Percentiles rank a stretch among this genome's conserved stretches.
These are phyloP conservation scores for Trichosporon faecale DNA, from an alignment of 1,284 basidiomycete species.

Conservation along the genomic window DNA sequence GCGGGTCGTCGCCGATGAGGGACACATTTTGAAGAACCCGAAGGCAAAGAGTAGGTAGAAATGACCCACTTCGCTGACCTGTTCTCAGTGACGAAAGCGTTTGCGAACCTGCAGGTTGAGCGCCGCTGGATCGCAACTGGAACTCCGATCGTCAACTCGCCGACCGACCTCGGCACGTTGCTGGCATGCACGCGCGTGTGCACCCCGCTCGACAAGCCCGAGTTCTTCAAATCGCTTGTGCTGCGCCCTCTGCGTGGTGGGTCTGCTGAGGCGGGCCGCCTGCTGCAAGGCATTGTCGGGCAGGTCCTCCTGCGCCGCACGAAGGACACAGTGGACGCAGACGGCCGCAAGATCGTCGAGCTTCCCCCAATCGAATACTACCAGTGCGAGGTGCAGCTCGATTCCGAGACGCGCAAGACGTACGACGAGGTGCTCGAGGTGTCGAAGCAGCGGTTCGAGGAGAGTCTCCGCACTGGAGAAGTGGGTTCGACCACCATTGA, in stretches of 20 bases:
- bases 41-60: slow-evolving; percentile 63
- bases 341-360: slow-evolving; percentile 67
- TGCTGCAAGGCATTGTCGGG: slow-evolving; percentile 79
- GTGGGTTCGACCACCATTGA: slow-evolving; percentile 15
- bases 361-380: slow-evolving; percentile 64
- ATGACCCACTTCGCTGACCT: neutral
- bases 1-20: slow-evolving; percentile 82
- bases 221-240: slow-evolving; percentile 72
- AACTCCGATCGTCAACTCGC: slow-evolving; percentile 86
- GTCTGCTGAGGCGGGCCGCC: slow-evolving; percentile 62
- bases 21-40: slow-evolving; percentile 77
- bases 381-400: slow-evolving; percentile 60
- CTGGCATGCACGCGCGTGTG: slow-evolving; percentile 77
- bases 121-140: slow-evolving; percentile 63
- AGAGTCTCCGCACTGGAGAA: slow-evolving; percentile 54
- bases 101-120: slow-evolving; percentile 65
- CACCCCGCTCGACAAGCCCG: slow-evolving; percentile 71
- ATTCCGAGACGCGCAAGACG: slow-evolving; percentile 62
- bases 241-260: slow-evolving; percentile 69
- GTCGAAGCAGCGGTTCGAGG: slow-evolving; percentile 63
- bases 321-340: slow-evolving; percentile 78
- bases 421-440: slow-evolving; percentile 72
- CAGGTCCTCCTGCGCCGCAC: slow-evolving; percentile 79
- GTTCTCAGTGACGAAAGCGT: slow-evolving; percentile 61
- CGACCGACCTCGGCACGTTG: slow-evolving; percentile 75